A percentile compares a stretch with the other conserved stretches of the same genome.
phyloP scores from a whole-genome alignment of 257 asterid genomes.

The Solanum etuberosum region DNA sequence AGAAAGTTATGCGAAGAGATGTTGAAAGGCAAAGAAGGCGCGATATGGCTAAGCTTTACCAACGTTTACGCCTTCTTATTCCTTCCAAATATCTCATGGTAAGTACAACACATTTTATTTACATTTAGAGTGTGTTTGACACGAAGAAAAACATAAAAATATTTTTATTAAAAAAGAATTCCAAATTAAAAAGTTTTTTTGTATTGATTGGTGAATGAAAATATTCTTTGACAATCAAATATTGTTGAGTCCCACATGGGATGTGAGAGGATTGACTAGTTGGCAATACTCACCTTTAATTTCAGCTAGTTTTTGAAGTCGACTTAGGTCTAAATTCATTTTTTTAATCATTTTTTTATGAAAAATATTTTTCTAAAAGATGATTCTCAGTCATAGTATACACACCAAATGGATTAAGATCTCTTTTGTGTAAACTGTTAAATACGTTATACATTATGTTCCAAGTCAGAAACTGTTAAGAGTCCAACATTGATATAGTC shows the following conservation, averaged over 20 bases:
- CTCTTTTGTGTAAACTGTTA: background rate
- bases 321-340: background rate
- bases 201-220: background rate
- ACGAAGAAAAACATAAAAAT: background rate
- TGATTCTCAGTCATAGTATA: too few species aligned
- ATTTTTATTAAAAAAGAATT: too few species aligned
- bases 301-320: background rate
- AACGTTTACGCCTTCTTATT: background rate
- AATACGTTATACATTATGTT: background rate
- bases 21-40: slow-evolving; percentile 4
- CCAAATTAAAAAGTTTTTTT: background rate
- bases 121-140: background rate
- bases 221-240: background rate
- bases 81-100: slow-evolving; percentile 2
- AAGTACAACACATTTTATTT: background rate
- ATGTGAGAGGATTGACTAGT: background rate
- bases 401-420: background rate
- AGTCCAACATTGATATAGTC: background rate
- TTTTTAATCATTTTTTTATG: too few species aligned
- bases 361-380: too few species aligned
- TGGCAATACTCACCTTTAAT: background rate
- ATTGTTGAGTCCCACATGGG: background rate
- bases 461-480: background rate
- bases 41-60: slow-evolving; percentile 2
- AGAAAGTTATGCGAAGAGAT: background rate